phyloP scores from a whole-genome alignment of 345 rosid species.

The Eucalyptus grandis region DNA sequence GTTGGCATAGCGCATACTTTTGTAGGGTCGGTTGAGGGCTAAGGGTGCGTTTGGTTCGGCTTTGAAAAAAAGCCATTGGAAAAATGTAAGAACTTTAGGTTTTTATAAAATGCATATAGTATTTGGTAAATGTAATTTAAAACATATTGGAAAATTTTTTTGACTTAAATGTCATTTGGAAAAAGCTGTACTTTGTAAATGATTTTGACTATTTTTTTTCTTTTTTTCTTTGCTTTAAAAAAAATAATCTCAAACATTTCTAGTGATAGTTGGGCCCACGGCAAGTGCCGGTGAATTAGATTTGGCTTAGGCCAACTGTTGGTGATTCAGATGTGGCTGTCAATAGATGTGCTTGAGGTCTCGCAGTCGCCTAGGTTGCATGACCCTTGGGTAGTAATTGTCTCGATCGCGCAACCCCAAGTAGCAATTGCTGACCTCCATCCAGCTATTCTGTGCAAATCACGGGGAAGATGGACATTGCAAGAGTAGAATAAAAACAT shows the following conservation, averaged over 20 bases:
- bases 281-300: too few species aligned
- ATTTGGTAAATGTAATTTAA: not conserved
- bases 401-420: not conserved
- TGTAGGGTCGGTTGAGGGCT: not conserved
- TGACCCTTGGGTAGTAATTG: not conserved
- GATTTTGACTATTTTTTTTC: not conserved
- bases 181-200: not conserved
- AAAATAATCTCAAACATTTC: not conserved
- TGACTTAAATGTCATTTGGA: not conserved
- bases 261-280: not conserved
- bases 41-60: accelerated
- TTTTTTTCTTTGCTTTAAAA: too few species aligned
- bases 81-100: too few species aligned
- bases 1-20: not conserved
- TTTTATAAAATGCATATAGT: too few species aligned
- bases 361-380: not conserved
- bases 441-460: not conserved
- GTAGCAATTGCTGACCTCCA: not conserved
- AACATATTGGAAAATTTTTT: not conserved
- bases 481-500: not conserved
- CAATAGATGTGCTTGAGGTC: not conserved
- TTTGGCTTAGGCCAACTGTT: not conserved
- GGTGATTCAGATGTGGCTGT: too few species aligned
- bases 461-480: not conserved
- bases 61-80: not conserved